Evolutionary conservation across 352 stramenopile genomes (phyloP), one percentile per base, ranked within the genome.

Genomic region (Globisporangium cystogenes): DNA sequence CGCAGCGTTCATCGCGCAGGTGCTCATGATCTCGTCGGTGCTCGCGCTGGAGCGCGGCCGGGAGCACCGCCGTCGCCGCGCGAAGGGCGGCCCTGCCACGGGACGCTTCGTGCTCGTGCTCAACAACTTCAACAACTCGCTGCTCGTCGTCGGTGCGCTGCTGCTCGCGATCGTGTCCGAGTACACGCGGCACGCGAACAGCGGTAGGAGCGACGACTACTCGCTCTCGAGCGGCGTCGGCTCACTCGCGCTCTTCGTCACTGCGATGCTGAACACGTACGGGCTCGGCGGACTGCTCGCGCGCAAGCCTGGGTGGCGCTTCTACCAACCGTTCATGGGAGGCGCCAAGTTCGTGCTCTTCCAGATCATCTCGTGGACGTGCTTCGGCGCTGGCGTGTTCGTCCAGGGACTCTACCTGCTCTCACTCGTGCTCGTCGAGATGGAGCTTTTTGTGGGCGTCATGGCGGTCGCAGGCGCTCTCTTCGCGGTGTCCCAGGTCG

Each of bases 71-170:
- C 56, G 49, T 8, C 55, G 18, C 20, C 35, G 23, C 4, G 24
- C 16, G 1, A 15, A 26, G 7, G 18, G 11, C 20, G 0, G 10
- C 4, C 14, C 23, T 39, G 18, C 39, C 40, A 68, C 70, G 20
- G 74, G 74, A 40, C 79, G 74, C 12, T 71, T 82, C 52, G 74
- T 86, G 40, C 68, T 91, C 45, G 73, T 88, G 48, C 60, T 89
- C 39, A 87, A 94, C 70, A 91, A 92, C 69, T 91, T 85, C 55
- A 90, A 87, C 65, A 91, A 94, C 64, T 87, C 90, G 74, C 55
- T 92, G 54, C 61, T 90, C 42, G 60, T 90, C 41, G 74, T 90
- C 6, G 79, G 81, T 20, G 83, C 81, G 12, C 62, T 84, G 24
- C 24, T 88, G 26, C 54, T 94, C 8, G 81, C 81, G 1, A 29